Conservation (phyloP, 495 filamentous ascomycete genomes). For the Saxispiralis lemnorum region DNA sequence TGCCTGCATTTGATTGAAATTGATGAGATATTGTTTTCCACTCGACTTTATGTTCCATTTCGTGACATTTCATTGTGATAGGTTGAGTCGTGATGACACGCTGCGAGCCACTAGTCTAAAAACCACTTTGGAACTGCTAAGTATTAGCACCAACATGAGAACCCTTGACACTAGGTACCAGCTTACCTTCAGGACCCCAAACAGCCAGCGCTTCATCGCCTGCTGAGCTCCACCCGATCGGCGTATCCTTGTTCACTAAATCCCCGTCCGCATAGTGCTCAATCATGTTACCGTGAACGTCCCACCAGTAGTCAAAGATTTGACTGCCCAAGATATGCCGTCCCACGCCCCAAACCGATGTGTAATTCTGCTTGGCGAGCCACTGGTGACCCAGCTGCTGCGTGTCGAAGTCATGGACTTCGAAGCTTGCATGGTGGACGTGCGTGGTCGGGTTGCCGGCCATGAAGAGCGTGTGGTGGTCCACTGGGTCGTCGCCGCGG, state of each 20-base stretch:
- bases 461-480: constrained; percentile 64
- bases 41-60: too few species aligned
- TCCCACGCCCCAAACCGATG: constrained; percentile 55
- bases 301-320: constrained; percentile 53
- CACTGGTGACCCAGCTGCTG: constrained; percentile 59
- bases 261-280: constrained; percentile 23
- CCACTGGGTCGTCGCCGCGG: constrained; percentile 38
- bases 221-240: constrained; percentile 10
- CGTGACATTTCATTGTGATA: too few species aligned
- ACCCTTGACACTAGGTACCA: too few species aligned
- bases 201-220: constrained; percentile 16
- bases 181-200: constrained; percentile 15
- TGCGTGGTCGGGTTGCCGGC: constrained; percentile 32
- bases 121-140: constrained; percentile 14
- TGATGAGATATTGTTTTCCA: too few species aligned
- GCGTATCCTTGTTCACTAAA: constrained; percentile 20
- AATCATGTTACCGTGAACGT: constrained; percentile 20
- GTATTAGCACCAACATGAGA: too few species aligned
- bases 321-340: constrained; percentile 49
- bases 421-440: constrained; percentile 57
- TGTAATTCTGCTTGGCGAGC: constrained; percentile 44
- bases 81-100: too few species aligned
- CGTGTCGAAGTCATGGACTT: constrained; percentile 60
- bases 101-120: constrained; percentile 10
- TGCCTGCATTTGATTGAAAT: too few species aligned